A percentile compares a stretch with the other conserved stretches of the same genome.
Evolutionary conservation across 1,139 yeast species (phyloP).

Genomic region (Candida sp.): DNA sequence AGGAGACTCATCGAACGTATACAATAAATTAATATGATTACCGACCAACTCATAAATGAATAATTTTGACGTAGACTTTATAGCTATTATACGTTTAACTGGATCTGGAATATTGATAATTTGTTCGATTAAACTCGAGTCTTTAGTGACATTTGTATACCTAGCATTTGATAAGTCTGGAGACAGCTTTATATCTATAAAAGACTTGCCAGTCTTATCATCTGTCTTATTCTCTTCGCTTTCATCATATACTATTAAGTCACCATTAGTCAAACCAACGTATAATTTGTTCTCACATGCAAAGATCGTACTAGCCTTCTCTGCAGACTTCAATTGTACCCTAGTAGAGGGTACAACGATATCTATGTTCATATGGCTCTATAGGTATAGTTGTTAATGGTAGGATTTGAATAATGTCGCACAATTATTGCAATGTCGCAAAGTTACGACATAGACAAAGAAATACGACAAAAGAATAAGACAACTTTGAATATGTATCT

Average conservation of each 20-base stretch:
- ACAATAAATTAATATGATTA: constrained; percentile 28
- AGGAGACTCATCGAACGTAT: constrained; percentile 24
- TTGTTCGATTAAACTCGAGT: constrained; percentile 16
- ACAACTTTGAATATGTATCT: no score
- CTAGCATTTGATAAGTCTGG: neutral
- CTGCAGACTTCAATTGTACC: constrained; percentile 19
- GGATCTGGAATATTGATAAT: constrained; percentile 24
- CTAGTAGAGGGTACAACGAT: constrained; percentile 29
- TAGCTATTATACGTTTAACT: neutral
- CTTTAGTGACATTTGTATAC: constrained; percentile 18
- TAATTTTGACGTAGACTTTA: constrained; percentile 8
- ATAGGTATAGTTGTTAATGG: no score
- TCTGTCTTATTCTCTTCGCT: constrained; percentile 8
- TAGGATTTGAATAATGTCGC: no score
- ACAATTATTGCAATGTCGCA: no score
- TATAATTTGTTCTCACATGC: constrained; percentile 19
- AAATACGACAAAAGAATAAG: no score
- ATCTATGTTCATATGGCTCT: constrained; percentile 22
- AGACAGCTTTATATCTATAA: constrained; percentile 16
- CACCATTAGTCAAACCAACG: constrained; percentile 37
- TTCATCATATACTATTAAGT: constrained; percentile 22
- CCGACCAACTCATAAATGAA: constrained; percentile 35
- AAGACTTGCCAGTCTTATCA: constrained; percentile 18
- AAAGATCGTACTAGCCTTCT: constrained; percentile 23
- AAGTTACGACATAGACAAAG: no score